Evolutionary conservation across 495 filamentous ascomycete species (phyloP).

Genomic region (Lindgomyces ingoldianus): DNA sequence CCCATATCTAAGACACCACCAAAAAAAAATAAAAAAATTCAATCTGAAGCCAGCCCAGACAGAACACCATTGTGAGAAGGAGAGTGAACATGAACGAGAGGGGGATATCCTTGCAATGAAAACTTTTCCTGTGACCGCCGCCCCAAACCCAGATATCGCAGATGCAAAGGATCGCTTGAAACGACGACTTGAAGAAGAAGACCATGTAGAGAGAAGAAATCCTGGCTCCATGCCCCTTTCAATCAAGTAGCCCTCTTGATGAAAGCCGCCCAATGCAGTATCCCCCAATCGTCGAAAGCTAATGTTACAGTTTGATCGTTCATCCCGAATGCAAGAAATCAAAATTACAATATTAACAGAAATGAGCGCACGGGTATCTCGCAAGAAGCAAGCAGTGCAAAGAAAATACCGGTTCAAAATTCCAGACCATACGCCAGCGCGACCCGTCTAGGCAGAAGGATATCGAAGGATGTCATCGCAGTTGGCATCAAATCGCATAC

Average conservation of each 20-base stretch:
- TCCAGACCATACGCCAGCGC: constrained; percentile 16
- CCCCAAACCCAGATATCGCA: constrained; percentile 12
- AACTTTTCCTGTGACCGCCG: constrained; percentile 30
- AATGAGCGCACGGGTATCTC: constrained; percentile 29
- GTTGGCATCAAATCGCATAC: constrained; percentile 93
- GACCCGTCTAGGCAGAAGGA: constrained; percentile 40
- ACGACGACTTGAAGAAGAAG: not conserved
- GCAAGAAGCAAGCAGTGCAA: constrained; percentile 21
- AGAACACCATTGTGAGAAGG: constrained; percentile 13
- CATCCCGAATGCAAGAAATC: constrained; percentile 30
- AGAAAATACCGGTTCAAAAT: constrained; percentile 9
- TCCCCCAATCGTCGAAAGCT: constrained; percentile 12
- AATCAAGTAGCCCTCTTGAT: not conserved
- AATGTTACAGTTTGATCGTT: constrained; percentile 34
- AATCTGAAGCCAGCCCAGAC: constrained; percentile 34
- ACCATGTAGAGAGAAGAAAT: constrained; percentile 4
- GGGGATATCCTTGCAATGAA: constrained; percentile 33
- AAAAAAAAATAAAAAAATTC: constrained; percentile 12
- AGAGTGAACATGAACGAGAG: constrained; percentile 9
- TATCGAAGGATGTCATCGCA: constrained; percentile 82
- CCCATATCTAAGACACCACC: constrained; percentile 26
- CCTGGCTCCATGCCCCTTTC: constrained; percentile 9
- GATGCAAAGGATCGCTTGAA: constrained; percentile 9
- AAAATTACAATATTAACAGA: constrained; percentile 40
- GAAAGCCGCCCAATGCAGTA: constrained; percentile 31